Evolutionary conservation across 177 flowering plant species (phyloP), one percentile per base, ranked within the genome.

Genomic region (Vitis hybrid): DNA sequence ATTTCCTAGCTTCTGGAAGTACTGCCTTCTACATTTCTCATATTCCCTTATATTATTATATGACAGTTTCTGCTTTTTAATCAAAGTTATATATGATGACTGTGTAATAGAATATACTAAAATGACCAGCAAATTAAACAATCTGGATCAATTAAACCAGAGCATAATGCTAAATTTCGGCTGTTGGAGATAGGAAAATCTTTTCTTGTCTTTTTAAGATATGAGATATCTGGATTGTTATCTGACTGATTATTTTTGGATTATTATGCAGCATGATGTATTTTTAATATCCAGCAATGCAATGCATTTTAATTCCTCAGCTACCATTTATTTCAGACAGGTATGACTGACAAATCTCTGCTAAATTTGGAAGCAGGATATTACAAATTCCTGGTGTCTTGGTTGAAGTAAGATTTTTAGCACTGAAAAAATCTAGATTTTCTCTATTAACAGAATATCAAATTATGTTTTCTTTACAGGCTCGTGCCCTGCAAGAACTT

Each of bases 281-380:
- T 85, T 85, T 74, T 65, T 92, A 67, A 89, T 92, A 68, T 68
- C 83, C 18, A 62, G 69, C 76, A 92, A 92, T 75, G 97, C 95
- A 14, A 89, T 90, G 97, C 85, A 76, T 75, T 92, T 87, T 67
- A 90, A 92, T 75, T 73, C 88, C 52, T 67, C 91, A 14, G 54
- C 67, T n/a, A 85, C 88, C 59, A 67, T 83, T 16, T 86, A 77
- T 51, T 92, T 77, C 79, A 87, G 82, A 74, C 90, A 90, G 91
- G 97, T 91, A 76, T 4, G 56, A 9, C 54, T 40, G 52, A 16
- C 32, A 52, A 62, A 57, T 51, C 27, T 21, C 48, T 13, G 27
- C 24, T 11, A 30, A 52, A 14, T 50, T 11, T 61, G 11, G 21
- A 48, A 8, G 48, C n/a, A 54, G 51, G 55, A 12, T 56, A 56